A percentile compares a stretch with the other conserved stretches of the same genome.
Evolutionary conservation across 129 eudicot genomes (phyloP).

Genomic region (Tagetes patula): DNA sequence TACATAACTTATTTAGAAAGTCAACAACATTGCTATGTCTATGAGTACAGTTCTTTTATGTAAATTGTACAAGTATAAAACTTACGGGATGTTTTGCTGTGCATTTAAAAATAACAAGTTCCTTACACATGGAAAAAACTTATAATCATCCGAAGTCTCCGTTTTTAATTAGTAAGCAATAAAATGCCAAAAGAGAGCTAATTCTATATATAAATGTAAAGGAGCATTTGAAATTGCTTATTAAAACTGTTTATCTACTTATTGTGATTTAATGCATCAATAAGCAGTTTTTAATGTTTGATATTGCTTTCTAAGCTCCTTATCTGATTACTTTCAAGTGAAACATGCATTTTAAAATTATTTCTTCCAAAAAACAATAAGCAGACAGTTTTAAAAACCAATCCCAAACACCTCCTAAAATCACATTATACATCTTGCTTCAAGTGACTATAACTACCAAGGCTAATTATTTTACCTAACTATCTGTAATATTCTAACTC

Average conservation of each 20-base stretch:
- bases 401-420: not conserved
- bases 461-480: not conserved
- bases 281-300: not conserved
- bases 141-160: not conserved
- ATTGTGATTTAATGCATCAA: not conserved
- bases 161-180: not conserved
- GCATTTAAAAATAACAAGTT: not conserved
- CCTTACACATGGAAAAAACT: not conserved
- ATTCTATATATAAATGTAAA: too few relatives aligned
- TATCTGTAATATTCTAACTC: not conserved
- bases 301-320: not conserved
- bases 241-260: not conserved
- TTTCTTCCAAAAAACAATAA: not conserved
- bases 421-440: not conserved
- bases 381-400: not conserved
- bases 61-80: not conserved
- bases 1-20: too few relatives aligned
- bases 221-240: not conserved
- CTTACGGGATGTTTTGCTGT: not conserved
- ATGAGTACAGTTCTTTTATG: not conserved
- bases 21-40: too few relatives aligned
- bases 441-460: not conserved
- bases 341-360: not conserved
- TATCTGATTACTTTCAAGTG: not conserved
- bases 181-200: not conserved